Percentiles rank a stretch among this genome's conserved stretches.
Evolutionary conservation across 192 early-diverging fungal species (phyloP).

Genomic region (Rhizoclosmatium sp.): DNA sequence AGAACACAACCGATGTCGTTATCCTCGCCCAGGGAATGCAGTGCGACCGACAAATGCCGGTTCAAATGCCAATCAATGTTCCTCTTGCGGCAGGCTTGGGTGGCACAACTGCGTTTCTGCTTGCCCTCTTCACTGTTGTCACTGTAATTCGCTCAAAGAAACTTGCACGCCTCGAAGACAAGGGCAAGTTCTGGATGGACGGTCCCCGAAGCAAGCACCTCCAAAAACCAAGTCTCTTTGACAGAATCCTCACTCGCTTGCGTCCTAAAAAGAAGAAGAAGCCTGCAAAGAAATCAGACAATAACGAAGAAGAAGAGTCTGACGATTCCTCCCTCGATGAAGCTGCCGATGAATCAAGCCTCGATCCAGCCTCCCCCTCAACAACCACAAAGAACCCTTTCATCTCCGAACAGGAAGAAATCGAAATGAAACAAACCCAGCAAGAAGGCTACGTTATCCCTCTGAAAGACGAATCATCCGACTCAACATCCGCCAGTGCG

Average conservation of each 20-base stretch:
- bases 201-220: slow-evolving; percentile 18
- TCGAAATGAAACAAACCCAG: background rate
- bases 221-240: slow-evolving; percentile 16
- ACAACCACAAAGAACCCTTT: slow-evolving; percentile 14
- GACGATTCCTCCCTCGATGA: background rate
- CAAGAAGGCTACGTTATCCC: background rate
- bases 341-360: background rate
- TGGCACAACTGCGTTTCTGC: background rate
- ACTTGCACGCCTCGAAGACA: background rate
- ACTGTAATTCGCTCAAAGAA: background rate
- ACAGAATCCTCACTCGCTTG: slow-evolving; percentile 10
- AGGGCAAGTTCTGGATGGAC: slow-evolving; percentile 37
- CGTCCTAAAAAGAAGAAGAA: background rate
- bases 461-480: slow-evolving; percentile 14
- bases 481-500: background rate
- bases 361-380: background rate
- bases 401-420: slow-evolving; percentile 11
- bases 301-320: background rate
- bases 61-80: slow-evolving; percentile 7
- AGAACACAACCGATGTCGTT: slow-evolving; percentile 6
- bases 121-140: slow-evolving; percentile 7
- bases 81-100: slow-evolving; percentile 21
- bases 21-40: background rate
- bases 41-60: slow-evolving; percentile 4
- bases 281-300: background rate